These are phyloP conservation scores for Helicocarpus griseus DNA, from an alignment of 2,329 filamentous ascomycete genomes.

Conservation along the genomic window DNA sequence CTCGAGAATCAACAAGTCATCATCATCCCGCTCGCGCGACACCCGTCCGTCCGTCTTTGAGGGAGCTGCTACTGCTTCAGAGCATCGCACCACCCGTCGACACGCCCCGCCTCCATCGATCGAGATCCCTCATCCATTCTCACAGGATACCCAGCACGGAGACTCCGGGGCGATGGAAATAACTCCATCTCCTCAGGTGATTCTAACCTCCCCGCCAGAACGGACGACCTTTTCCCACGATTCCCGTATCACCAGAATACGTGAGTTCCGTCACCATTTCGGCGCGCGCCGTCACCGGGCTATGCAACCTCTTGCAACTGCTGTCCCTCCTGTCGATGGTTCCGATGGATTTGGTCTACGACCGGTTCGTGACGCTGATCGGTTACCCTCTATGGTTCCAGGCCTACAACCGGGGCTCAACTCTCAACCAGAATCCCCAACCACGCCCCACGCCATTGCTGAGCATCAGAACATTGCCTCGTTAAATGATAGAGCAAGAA, in stretches of 20 bases:
- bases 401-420: conserved; percentile 58
- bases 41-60: conserved; percentile 30
- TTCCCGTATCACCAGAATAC: conserved; percentile 39
- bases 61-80: conserved; percentile 46
- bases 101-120: conserved; percentile 78
- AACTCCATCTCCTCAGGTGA: conserved; percentile 53
- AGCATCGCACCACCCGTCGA: conserved; percentile 56
- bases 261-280: conserved; percentile 32
- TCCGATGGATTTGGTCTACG: conserved; percentile 64
- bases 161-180: conserved; percentile 49
- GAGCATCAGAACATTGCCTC: conserved; percentile 46
- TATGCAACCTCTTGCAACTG: conserved; percentile 58
- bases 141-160: conserved; percentile 37
- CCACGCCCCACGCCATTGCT: conserved; percentile 65
- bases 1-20: conserved; percentile 21
- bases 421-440: conserved; percentile 89
- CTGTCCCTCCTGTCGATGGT: conserved; percentile 57
- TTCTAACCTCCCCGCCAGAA: conserved; percentile 61
- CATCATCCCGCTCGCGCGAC: conserved; percentile 18
- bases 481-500: conserved; percentile 49
- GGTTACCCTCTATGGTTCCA: conserved; percentile 71
- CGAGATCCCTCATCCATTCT: conserved; percentile 57
- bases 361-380: conserved; percentile 70
- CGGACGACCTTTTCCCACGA: conserved; percentile 54
- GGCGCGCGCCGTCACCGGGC: conserved; percentile 43